phyloP scores from a whole-genome alignment of 768 basidiomycete species.

The Tephrocybe sp. region DNA sequence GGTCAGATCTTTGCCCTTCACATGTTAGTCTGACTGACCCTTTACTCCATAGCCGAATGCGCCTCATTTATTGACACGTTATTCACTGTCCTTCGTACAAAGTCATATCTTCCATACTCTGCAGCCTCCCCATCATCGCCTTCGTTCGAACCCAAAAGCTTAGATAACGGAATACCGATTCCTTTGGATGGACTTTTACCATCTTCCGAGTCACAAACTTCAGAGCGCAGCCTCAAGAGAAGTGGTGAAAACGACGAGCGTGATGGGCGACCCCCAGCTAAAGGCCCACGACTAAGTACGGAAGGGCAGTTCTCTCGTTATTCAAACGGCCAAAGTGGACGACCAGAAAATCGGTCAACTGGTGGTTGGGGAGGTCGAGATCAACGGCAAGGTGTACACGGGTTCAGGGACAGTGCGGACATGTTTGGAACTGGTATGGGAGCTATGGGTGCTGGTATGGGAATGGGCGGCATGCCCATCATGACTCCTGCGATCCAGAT shows the following conservation, averaged over 20 bases:
- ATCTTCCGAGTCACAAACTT: conserved; percentile 38
- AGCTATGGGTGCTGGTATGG: conserved; percentile 19
- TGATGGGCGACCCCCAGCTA: conserved; percentile 57
- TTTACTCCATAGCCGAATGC: conserved; percentile 46
- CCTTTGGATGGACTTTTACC: conserved; percentile 65
- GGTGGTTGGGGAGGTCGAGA: conserved; percentile 43
- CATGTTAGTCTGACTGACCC: conserved; percentile 10
- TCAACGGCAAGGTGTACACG: conserved; percentile 27
- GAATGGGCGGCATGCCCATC: conserved; percentile 26
- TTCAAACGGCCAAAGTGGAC: conserved; percentile 37
- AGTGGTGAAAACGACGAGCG: conserved; percentile 59
- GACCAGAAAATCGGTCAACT: conserved; percentile 28
- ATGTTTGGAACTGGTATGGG: conserved; percentile 28
- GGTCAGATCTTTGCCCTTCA: conserved; percentile 41
- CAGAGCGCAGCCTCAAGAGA: conserved; percentile 64
- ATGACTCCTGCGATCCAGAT: conserved; percentile 35
- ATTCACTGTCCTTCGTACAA: conserved; percentile 80
- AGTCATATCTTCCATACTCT: conserved; percentile 80
- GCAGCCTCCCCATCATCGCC: conserved; percentile 38
- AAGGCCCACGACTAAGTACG: conserved; percentile 65
- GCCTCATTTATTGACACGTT: conserved; percentile 78
- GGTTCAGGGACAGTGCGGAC: conserved; percentile 32
- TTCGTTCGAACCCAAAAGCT: conserved; percentile 35
- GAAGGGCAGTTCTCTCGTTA: conserved; percentile 71
- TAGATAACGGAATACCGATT: conserved; percentile 75